A percentile compares a stretch with the other conserved stretches of the same genome.
Conservation (phyloP, 176 grass and related monocot genomes). For the Coix lacrymajobi region DNA sequence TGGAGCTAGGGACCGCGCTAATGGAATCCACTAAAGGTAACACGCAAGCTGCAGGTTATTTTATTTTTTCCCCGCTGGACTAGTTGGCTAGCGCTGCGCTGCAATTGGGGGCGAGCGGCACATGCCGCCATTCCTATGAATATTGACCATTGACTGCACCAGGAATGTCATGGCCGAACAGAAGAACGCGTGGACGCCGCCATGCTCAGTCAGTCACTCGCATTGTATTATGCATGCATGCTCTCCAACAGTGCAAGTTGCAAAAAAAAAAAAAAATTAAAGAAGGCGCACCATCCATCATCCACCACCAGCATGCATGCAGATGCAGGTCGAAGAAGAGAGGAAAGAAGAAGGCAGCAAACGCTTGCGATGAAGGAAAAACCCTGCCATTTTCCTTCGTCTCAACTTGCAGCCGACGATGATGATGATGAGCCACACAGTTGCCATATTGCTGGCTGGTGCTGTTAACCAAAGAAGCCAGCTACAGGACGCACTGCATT, state of each 20-base stretch:
- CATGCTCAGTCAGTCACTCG: background rate
- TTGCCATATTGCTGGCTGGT: background rate
- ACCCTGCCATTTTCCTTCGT: background rate
- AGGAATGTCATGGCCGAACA: background rate
- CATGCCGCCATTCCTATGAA: slow-evolving; percentile 17
- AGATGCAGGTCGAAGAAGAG: background rate
- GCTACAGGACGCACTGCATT: background rate
- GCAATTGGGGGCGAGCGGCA: background rate
- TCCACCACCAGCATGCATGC: no score
- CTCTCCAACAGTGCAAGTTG: slow-evolving; percentile 3
- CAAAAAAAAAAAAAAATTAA: no score
- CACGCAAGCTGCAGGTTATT: background rate
- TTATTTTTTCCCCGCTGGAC: background rate
- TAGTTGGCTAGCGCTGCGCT: background rate
- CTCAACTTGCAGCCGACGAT: background rate
- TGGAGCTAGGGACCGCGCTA: background rate
- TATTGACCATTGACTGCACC: slow-evolving; percentile 26
- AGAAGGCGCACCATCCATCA: background rate
- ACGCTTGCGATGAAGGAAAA: background rate
- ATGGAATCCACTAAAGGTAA: background rate
- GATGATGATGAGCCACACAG: background rate
- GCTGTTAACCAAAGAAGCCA: background rate
- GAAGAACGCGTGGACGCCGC: background rate
- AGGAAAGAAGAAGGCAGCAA: slow-evolving; percentile 14
- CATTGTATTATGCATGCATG: no score